phyloP scores from a whole-genome alignment of 805 yeast genomes.

The Saccharomycopsis olivae region DNA sequence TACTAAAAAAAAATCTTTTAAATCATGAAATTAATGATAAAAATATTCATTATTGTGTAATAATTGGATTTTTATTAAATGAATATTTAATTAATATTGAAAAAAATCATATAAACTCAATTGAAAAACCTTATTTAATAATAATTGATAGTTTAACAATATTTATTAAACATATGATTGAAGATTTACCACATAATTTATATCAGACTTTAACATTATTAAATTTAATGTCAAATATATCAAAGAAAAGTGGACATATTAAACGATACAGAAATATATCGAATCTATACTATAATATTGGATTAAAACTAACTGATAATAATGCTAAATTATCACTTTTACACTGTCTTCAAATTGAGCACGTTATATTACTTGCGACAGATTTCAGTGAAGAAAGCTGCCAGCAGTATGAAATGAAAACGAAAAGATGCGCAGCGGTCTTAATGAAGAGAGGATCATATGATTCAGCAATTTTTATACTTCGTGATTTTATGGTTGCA shows the following conservation, averaged over 20 bases:
- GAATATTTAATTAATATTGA: too few relatives aligned
- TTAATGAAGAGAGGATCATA: too few relatives aligned
- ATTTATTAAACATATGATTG: constrained; percentile 1
- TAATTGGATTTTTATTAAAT: too few relatives aligned
- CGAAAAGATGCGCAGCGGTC: too few relatives aligned
- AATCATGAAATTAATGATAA: too few relatives aligned
- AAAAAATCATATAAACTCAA: too few relatives aligned
- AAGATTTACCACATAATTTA: not conserved
- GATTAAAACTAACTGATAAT: constrained; percentile 19
- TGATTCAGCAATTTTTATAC: too few relatives aligned
- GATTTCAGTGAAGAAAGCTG: constrained; percentile 1
- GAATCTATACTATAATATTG: constrained; percentile 34
- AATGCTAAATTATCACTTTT: not conserved
- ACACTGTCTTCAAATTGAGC: constrained; percentile 3
- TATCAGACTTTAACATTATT: constrained; percentile 17
- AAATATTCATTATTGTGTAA: too few relatives aligned
- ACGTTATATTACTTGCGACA: not conserved
- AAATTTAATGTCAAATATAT: constrained; percentile 20
- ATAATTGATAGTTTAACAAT: constrained; percentile 8
- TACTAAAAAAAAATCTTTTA: too few relatives aligned
- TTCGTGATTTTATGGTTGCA: too few relatives aligned
- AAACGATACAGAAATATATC: constrained; percentile 38
- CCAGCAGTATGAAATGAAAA: constrained; percentile 2
- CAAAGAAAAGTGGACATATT: constrained; percentile 20
- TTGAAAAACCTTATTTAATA: constrained; percentile 1